Conservation (phyloP, 768 basidiomycete genomes). For the Sporobolomyces phaffii region DNA sequence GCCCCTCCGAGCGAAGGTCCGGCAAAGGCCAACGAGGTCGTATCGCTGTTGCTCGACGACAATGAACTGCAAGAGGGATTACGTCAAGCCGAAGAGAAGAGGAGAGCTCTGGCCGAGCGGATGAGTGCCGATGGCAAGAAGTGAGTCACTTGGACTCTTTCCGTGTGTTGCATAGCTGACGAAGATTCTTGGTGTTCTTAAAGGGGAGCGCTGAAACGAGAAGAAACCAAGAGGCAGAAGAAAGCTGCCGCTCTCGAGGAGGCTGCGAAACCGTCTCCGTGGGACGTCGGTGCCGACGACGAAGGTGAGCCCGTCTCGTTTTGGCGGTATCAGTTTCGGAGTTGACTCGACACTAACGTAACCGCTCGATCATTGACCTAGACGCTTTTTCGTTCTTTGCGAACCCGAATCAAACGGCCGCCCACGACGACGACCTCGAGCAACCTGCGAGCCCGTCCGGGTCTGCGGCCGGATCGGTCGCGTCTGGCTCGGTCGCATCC, state of each 20-base stretch:
- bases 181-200: no score
- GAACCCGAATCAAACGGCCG: slow-evolving; percentile 23
- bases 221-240: slow-evolving; percentile 18
- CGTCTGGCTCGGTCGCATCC: not conserved
- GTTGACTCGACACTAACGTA: no score
- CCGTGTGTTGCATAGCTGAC: no score
- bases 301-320: slow-evolving; percentile 25
- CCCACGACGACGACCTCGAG: slow-evolving; percentile 31
- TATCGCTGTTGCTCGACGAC: slow-evolving; percentile 86
- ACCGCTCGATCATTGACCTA: not conserved
- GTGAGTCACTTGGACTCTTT: not conserved
- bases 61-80: slow-evolving; percentile 65
- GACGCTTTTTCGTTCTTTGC: slow-evolving; percentile 37
- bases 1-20: slow-evolving; percentile 28
- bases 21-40: slow-evolving; percentile 94
- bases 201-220: slow-evolving; percentile 14
- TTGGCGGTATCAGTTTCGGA: no score
- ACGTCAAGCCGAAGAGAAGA: slow-evolving; percentile 42
- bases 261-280: slow-evolving; percentile 14
- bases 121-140: slow-evolving; percentile 42
- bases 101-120: slow-evolving; percentile 45
- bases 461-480: not conserved
- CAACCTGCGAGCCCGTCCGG: slow-evolving; percentile 13
- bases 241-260: slow-evolving; percentile 7
- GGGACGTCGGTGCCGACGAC: slow-evolving; percentile 29